These are phyloP conservation scores for Sporothrix globosa DNA, from an alignment of 2,329 filamentous ascomycete species.

Conservation along the genomic window DNA sequence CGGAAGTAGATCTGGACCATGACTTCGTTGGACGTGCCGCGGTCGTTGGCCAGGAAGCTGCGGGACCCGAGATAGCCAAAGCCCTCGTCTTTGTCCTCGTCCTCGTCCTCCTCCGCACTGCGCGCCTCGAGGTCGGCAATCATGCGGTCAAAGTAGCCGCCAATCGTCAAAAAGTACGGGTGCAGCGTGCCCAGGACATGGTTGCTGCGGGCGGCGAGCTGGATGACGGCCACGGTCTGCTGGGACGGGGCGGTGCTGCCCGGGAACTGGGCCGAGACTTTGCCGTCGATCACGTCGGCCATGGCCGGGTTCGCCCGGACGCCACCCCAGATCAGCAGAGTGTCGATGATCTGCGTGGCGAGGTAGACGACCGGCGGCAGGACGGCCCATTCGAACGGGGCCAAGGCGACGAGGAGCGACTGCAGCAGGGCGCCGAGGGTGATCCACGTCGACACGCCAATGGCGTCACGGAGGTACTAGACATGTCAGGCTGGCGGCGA, in stretches of 20 bases:
- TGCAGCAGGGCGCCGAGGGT: conserved; percentile 16
- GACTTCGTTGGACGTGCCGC: neutral
- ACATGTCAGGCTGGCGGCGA: neutral
- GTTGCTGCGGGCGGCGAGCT: conserved; percentile 13
- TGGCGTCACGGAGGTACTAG: conserved; percentile 7
- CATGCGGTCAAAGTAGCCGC: neutral
- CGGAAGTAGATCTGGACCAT: neutral
- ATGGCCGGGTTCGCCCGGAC: neutral
- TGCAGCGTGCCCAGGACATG: neutral
- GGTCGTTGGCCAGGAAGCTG: neutral
- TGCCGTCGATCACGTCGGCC: neutral
- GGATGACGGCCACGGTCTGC: neutral
- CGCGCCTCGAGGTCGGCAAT: neutral
- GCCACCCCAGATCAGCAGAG: neutral
- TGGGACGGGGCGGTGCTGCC: neutral
- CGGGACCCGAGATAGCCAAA: neutral
- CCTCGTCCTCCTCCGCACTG: neutral
- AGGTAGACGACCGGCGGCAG: conserved; percentile 1
- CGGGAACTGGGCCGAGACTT: neutral
- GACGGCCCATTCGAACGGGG: conserved; percentile 1
- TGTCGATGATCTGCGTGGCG: neutral
- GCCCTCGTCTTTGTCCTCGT: too few relatives aligned
- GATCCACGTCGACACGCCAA: conserved; percentile 1
- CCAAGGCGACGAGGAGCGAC: neutral
- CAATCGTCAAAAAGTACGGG: neutral